Evolutionary conservation across 2,329 filamentous ascomycete species (phyloP), one percentile per base, ranked within the genome.

Genomic region (Tolypocladium album): DNA sequence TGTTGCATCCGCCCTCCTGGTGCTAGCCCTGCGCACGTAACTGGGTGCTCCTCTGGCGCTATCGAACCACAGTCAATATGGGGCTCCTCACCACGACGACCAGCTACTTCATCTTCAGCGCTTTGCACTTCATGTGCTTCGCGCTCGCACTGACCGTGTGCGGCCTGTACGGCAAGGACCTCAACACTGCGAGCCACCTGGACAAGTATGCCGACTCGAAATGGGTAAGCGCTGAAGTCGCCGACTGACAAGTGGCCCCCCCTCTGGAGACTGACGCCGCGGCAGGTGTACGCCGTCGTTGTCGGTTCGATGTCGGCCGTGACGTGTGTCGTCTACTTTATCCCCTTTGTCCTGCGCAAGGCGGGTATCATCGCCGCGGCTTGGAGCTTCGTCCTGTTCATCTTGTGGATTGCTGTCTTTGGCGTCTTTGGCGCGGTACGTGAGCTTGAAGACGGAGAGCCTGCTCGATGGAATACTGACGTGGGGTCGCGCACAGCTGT

Each of bases 401-500:
- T 94, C 63, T 81, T 95, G 38, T 96, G 90, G 87, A 84, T 91
- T 61, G 83, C 86, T 2, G 79, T 94, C 7, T 96, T 96, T 71
- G 92, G 90, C 22, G 77, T 94, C 62, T 96, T 96, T 70, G 92
- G 87, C 59, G 85, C 82, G 67, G 84, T 79, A 69, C 34, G 73
- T 66, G 24, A n/a, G 4, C 50, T 11, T n/a, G 22, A 22, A 34
- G 24, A 12, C 17, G 12, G 24, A 9, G 7, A 4, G 8, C 17
- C 27, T 8, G 20, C 17, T 20, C 4, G 9, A 53, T 4, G 5
- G 4, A 1, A 9, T 20, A 13, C 50, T 53, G 50, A 53, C 50
- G 27, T 53, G 11, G 20, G 20, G 45, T n/a, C 53, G 43, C 50
- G 24, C 36, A 39, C 63, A 80, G 75, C 75, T 93, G 79, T 96